phyloP scores from a whole-genome alignment of 139 green algal genomes.

The Eudorina sp. region DNA sequence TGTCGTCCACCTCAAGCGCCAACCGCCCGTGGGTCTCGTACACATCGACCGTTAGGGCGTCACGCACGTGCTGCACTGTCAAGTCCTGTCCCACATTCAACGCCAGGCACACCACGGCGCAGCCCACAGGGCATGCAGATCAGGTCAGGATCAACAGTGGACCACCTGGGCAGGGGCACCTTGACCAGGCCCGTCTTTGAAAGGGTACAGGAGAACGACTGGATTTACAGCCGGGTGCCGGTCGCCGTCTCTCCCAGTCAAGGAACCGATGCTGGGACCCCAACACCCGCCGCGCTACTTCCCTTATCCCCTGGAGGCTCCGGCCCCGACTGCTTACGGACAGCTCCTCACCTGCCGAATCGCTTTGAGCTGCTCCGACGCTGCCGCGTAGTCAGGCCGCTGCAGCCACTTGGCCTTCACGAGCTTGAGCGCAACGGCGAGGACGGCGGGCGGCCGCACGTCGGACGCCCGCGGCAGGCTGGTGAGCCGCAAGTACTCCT shows the following conservation, averaged over 20 bases:
- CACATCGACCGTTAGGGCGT: constrained; percentile 69
- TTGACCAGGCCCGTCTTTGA: too few relatives aligned
- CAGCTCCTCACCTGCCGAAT: constrained; percentile 76
- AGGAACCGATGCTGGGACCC: too few relatives aligned
- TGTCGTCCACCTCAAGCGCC: constrained; percentile 79
- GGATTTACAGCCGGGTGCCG: too few relatives aligned
- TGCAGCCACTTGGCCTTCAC: constrained; percentile 70
- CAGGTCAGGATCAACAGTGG: too few relatives aligned
- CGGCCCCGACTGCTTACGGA: background rate
- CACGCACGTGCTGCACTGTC: constrained; percentile 81
- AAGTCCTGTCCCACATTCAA: constrained; percentile 75
- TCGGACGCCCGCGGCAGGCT: constrained; percentile 72
- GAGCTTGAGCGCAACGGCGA: constrained; percentile 72
- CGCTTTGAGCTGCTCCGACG: constrained; percentile 85
- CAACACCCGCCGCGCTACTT: too few relatives aligned
- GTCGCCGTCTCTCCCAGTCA: too few relatives aligned
- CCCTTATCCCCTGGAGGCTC: too few relatives aligned
- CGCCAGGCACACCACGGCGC: background rate
- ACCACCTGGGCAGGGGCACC: too few relatives aligned
- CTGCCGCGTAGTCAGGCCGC: constrained; percentile 68
- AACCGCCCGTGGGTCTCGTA: constrained; percentile 86
- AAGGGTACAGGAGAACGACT: too few relatives aligned
- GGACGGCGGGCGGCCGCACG: constrained; percentile 82
- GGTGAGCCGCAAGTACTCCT: constrained; percentile 93
- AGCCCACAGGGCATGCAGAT: too few relatives aligned